Base-by-base conservation (phyloP, 2,329 filamentous ascomycete genomes). In the Colletotrichum liaoningense region DNA sequence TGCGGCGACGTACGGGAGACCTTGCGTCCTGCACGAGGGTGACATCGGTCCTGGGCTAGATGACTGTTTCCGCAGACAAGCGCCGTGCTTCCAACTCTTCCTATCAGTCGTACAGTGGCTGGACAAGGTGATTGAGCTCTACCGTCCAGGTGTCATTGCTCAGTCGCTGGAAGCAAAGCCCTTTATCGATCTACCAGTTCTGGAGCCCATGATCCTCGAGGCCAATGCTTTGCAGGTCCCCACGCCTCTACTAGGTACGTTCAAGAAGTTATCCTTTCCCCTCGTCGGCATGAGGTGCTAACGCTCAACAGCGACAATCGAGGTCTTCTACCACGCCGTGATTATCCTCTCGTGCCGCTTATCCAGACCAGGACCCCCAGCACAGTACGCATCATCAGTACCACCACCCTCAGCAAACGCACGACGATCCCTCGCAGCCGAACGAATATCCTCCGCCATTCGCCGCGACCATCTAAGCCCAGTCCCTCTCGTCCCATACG, bases 271-370 rank as follows among this genome's bases (percentile, higher is more conserved):
- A 1, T 0, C 2, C 2, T 26, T 22, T 56, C 3, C 22, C 35
- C 9, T 12, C 6, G 58, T 0, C 5, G 26, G 5, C 1, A 0
- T 62, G 30, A 14, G 14, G 7, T 57, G 14, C 79, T 82, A 59
- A 83, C 68, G 28, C 3, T 6, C 54, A 11, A 5, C 49, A 90
- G 89, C 86, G 8, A 91, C 90, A 0, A 85, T 92, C 7, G 90
- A 92, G 75, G 86, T 89, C 1, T 87, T 93, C 19, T 93, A 93
- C 76, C 90, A 92, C 76, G 89, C 90, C 3, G 88, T 93, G 7
- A 88, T 89, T 46, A 91, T 92, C 9, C 81, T 92, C 2, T 92
- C 90, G 0, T 91, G 89, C 63, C 86, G 90, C n/a, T 84, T 88
- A 5, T 83, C 87, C 4, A 79, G 85, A 12, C 83, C 82, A 12